Base-by-base conservation (phyloP, 768 basidiomycete genomes). In the Kockovaella imperatae region DNA sequence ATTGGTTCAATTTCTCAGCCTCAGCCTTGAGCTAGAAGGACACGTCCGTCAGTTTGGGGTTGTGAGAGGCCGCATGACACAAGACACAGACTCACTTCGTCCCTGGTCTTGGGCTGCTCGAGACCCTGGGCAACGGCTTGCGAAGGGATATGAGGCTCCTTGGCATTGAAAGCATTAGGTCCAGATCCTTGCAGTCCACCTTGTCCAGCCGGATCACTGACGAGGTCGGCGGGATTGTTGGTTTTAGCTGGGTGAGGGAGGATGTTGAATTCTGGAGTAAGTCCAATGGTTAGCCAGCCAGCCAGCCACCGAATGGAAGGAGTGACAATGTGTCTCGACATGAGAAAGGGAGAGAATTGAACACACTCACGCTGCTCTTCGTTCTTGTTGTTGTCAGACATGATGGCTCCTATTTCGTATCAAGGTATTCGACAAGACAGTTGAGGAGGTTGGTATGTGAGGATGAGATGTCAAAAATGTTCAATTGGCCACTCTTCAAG, bases 221-320 rank as follows among this genome's bases (percentile, higher is more conserved):
- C 50, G 10, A 70, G 59, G 49, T 70, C 68, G 24, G 69, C 36
- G 3, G 69, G 69, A 56, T 71, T 63, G 47, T 71, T 71, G 48
- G 59, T 64, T 54, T 65, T 71, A 28, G 69, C 69, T 25, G 69
- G 69, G 50, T 71, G 69, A 29, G 69, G 69, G 42, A 65, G 69
- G 63, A 69, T 71, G 40, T 54, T 59, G 62, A 71, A 71, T 25
- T 47, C 67, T 68, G 34, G 14, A 25, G 20, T 14, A 18, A 47
- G n/a, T n/a, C n/a, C n/a, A n/a, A n/a, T n/a, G n/a, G n/a, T n/a
- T n/a, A n/a, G n/a, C n/a, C n/a, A n/a, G n/a, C n/a, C 36, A 38
- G 18, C 6, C 40, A 5, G 21, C 4, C 18, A 35, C 29, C 26
- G 17, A n/a, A n/a, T 47, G 26, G 3, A 20, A 17, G 36, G 8